phyloP scores from a whole-genome alignment of 768 basidiomycete genomes.

The Sporobolomyces pararoseus region DNA sequence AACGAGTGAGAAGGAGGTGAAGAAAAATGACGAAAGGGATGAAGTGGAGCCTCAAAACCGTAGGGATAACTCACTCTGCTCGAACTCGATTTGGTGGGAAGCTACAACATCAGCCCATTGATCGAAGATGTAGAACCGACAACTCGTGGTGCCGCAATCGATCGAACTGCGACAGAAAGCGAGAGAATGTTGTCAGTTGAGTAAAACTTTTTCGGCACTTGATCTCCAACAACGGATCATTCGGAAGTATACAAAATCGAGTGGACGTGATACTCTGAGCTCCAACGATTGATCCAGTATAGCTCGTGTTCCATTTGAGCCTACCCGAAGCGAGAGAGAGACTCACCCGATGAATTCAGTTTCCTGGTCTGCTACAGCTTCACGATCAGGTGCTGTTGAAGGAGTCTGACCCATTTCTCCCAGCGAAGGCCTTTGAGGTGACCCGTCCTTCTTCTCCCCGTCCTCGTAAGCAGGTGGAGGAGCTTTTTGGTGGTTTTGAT shows the following conservation, averaged over 20 bases:
- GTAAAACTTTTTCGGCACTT: too few relatives aligned
- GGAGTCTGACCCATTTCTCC: slow-evolving; percentile 24
- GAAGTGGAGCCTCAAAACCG: neutral
- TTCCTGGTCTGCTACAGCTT: slow-evolving; percentile 25
- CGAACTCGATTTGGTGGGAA: slow-evolving; percentile 85
- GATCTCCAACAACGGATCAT: neutral
- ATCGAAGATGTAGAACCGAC: slow-evolving; percentile 46
- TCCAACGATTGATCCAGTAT: too few relatives aligned
- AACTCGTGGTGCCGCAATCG: slow-evolving; percentile 44
- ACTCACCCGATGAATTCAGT: slow-evolving; percentile 38
- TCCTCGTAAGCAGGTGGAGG: neutral
- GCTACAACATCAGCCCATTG: slow-evolving; percentile 55
- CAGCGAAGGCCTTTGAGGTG: slow-evolving; percentile 13
- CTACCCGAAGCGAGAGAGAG: neutral
- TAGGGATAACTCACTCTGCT: slow-evolving; percentile 60
- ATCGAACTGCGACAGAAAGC: slow-evolving; percentile 29
- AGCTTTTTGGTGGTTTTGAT: neutral
- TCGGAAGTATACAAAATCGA: too few relatives aligned
- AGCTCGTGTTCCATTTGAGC: too few relatives aligned
- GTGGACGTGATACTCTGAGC: too few relatives aligned
- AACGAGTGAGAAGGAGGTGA: neutral
- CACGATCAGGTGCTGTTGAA: slow-evolving; percentile 19
- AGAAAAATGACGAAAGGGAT: neutral
- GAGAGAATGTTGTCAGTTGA: neutral
- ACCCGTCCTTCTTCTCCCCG: neutral